Base-by-base conservation (phyloP, 768 basidiomycete species). In the Mycena rebaudengoi region DNA sequence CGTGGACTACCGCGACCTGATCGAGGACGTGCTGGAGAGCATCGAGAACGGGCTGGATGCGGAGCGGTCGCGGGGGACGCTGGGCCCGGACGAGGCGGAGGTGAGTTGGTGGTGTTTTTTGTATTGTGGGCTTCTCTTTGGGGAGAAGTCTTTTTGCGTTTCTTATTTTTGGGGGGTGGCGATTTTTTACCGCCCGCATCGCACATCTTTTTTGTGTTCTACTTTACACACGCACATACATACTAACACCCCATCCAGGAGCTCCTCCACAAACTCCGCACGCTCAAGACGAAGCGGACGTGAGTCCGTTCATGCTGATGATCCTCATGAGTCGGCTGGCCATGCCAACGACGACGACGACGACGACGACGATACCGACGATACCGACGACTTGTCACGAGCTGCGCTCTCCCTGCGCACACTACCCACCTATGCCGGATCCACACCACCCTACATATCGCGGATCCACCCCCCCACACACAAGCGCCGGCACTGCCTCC, bases 1-100 rank as follows among this genome's bases (percentile, higher is more conserved):
- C 23, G 94, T 94, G 40, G 85, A 93, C 73, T 94, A 95, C 74
- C 84, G 87, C 26, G 91, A 91, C 56, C 78, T 95, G 58, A 88
- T 95, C 56, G 83, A 80, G 37, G 91, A 94, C 71, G 85, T 95
- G 30, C 75, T 95, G 66, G 91, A 93, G 67, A 93, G 90, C 52
- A 90, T 95, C 69, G 93, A 94, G 75, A 85, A 78, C 63, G 81
- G 92, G 72, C 71, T 95, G 49, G 86, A 90, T 70, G 86, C 91
- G 68, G 93, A 94, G 73, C 74, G 84, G 52, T 83, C 79, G 48
- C 78, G 80, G 43, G 94, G 93, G 29, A 87, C 85, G 0, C 74
- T 95, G 68, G 80, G 82, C 54, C 83, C 86, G 14, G 88, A 87
- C 53, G 91, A 95, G 74, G 85, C 87, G 39, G 87, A 91, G 84